Conservation (phyloP, 257 asterid genomes). For the Ajuga chamaepitys region DNA sequence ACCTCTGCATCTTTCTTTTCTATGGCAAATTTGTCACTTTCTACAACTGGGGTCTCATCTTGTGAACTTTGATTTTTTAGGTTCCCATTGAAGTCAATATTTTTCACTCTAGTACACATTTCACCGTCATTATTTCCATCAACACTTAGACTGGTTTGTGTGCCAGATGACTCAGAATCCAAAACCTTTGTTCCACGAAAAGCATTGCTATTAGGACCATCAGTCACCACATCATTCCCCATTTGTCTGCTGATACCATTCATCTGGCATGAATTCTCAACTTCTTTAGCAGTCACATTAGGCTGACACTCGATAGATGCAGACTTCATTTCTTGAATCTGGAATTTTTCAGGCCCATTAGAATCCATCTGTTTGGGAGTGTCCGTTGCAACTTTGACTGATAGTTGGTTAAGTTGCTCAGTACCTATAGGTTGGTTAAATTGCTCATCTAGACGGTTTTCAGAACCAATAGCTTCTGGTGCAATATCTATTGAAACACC, state of each 20-base stretch:
- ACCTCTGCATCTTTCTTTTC: slow-evolving; percentile 36
- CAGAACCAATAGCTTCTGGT: slow-evolving; percentile 31
- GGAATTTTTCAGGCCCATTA: slow-evolving; percentile 24
- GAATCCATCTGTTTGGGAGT: slow-evolving; percentile 26
- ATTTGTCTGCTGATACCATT: slow-evolving; percentile 36
- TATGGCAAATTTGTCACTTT: slow-evolving; percentile 26
- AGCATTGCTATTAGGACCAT: slow-evolving; percentile 23
- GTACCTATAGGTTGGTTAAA: slow-evolving; percentile 25
- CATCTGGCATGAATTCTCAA: slow-evolving; percentile 39
- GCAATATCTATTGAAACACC: slow-evolving; percentile 18
- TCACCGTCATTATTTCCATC: slow-evolving; percentile 41
- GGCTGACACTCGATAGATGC: slow-evolving; percentile 32
- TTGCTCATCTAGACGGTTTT: slow-evolving; percentile 27
- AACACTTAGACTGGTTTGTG: slow-evolving; percentile 29
- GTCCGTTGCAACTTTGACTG: slow-evolving; percentile 24
- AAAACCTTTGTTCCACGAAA: slow-evolving; percentile 32
- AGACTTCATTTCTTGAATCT: slow-evolving; percentile 24
- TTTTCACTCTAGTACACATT: slow-evolving; percentile 22
- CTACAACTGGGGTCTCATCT: slow-evolving; percentile 24
- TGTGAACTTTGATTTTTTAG: slow-evolving; percentile 23
- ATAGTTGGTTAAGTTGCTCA: no score
- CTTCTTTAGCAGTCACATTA: slow-evolving; percentile 18
- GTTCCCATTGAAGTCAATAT: slow-evolving; percentile 30
- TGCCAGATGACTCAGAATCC: slow-evolving; percentile 59
- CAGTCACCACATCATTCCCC: slow-evolving; percentile 28